phyloP scores from a whole-genome alignment of 2,329 filamentous ascomycete species.

The Rhynchosporium graminicola region DNA sequence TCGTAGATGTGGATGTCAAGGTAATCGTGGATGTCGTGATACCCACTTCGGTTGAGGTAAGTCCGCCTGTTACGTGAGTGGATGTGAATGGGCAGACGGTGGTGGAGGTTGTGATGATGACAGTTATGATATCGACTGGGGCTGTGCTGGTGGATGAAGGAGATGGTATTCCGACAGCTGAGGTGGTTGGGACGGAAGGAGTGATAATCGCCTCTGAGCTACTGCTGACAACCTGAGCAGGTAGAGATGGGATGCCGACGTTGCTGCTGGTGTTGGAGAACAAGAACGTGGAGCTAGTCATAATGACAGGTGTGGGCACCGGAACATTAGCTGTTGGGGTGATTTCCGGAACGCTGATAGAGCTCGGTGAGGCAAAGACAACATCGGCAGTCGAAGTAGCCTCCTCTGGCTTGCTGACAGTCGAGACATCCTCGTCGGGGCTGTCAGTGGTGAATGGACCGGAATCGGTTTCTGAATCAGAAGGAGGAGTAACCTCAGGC shows the following conservation, averaged over 20 bases:
- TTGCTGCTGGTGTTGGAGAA: constrained; percentile 8
- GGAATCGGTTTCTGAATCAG: constrained; percentile 7
- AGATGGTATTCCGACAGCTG: constrained; percentile 17
- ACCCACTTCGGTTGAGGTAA: constrained; percentile 9
- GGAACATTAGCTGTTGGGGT: neutral
- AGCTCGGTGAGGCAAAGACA: neutral
- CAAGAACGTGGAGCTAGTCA: constrained; percentile 22
- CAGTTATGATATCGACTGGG: constrained; percentile 32
- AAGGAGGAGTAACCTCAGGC: constrained; percentile 24
- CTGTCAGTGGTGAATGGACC: too few relatives aligned
- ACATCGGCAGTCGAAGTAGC: constrained; percentile 8
- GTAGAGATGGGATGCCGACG: neutral
- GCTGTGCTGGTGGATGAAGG: constrained; percentile 11
- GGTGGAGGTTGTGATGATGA: constrained; percentile 39
- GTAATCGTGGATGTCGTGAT: constrained; percentile 41
- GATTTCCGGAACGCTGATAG: constrained; percentile 15
- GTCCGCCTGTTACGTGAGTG: too few relatives aligned
- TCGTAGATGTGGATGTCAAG: constrained; percentile 38
- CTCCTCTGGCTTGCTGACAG: too few relatives aligned
- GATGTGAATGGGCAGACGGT: constrained; percentile 40
- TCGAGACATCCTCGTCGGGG: too few relatives aligned
- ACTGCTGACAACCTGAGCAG: neutral
- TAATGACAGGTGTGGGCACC: constrained; percentile 29
- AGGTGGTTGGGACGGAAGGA: constrained; percentile 16
- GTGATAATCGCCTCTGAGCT: neutral